These are phyloP conservation scores for Globisporangium irregulare DNA, from an alignment of 352 stramenopile species.

Conservation along the genomic window DNA sequence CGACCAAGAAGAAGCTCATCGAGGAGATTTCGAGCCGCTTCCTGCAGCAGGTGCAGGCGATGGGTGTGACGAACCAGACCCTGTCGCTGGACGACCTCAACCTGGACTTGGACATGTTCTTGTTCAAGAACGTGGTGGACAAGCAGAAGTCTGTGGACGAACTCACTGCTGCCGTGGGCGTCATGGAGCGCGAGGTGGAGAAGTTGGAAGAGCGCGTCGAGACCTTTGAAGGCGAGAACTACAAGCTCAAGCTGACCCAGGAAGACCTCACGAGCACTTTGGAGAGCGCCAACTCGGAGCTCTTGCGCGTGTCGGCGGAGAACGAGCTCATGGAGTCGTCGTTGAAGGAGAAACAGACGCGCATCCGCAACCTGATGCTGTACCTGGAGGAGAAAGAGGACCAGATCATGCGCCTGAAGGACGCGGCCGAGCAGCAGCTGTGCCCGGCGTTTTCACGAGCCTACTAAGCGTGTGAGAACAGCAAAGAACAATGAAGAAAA, in stretches of 20 bases:
- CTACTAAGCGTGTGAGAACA: constrained; percentile 1
- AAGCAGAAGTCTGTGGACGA: constrained; percentile 71
- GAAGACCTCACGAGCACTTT: constrained; percentile 42
- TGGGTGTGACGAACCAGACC: constrained; percentile 8
- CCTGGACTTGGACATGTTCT: constrained; percentile 68
- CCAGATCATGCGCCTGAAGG: constrained; percentile 59
- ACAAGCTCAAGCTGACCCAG: constrained; percentile 56
- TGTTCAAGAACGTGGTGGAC: constrained; percentile 68
- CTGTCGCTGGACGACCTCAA: constrained; percentile 29
- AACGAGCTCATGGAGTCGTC: constrained; percentile 47
- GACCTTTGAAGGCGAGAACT: constrained; percentile 50
- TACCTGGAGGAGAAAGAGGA: constrained; percentile 67
- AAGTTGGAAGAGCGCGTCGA: constrained; percentile 50
- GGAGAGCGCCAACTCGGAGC: constrained; percentile 47
- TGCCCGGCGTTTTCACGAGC: neutral
- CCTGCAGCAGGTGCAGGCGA: constrained; percentile 45
- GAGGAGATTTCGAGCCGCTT: constrained; percentile 71
- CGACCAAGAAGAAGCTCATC: constrained; percentile 77
- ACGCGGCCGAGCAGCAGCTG: constrained; percentile 21
- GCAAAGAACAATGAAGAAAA: neutral
- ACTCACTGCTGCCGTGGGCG: constrained; percentile 50
- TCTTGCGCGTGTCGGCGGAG: constrained; percentile 52
- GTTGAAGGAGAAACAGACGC: constrained; percentile 55
- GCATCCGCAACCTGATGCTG: constrained; percentile 51
- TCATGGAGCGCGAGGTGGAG: constrained; percentile 72